Evolutionary conservation across 2,329 filamentous ascomycete genomes (phyloP), one percentile per base, ranked within the genome.

Genomic region (Tolypocladium ovalisporum): DNA sequence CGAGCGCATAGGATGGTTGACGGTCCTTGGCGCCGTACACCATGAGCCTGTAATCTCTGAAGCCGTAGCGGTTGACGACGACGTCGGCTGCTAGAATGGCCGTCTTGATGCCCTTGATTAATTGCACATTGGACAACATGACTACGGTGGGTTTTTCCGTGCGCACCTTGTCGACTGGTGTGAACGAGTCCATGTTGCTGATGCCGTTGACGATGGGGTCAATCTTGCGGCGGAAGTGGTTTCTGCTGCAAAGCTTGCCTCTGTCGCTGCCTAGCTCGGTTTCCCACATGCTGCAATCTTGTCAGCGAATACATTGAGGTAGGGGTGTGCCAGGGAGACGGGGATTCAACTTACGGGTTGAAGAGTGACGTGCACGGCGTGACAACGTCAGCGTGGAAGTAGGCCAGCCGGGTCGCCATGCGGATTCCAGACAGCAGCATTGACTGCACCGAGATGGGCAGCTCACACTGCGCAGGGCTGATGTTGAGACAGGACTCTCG

Each of bases 151-250:
- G 83, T 27, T 74, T 75, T 58, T 79, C 74, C 0, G 82, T 79
- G 55, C 79, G 79, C 62, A 85, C 82, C 56, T 82, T 76, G 52
- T 81, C 77, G 24, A 85, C 79, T 0, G 83, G 83, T 37, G 79
- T 70, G 65, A 86, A 86, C 58, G 80, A 80, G 53, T 82, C 80
- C 80, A 84, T 85, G 64, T 86, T 80, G 54, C 79, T 79, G 61
- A 86, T 85, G 54, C 83, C 83, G 63, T 86, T 86, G 61, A 85
- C 82, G 39, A 86, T 81, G 1, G 83, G 83, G 61, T 85, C 82
- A 49, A 86, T 80, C 65, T 84, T 84, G 55, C 81, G 76, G 52
- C 72, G 73, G 72, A 84, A 85, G 10, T 75, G 73, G 58, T 81
- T 82, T 59, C 80, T 77, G 63, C 82, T 81, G 57, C 79, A 77